Base-by-base conservation (phyloP, 2,329 filamentous ascomycete genomes). In the Escovopsis sp. region DNA sequence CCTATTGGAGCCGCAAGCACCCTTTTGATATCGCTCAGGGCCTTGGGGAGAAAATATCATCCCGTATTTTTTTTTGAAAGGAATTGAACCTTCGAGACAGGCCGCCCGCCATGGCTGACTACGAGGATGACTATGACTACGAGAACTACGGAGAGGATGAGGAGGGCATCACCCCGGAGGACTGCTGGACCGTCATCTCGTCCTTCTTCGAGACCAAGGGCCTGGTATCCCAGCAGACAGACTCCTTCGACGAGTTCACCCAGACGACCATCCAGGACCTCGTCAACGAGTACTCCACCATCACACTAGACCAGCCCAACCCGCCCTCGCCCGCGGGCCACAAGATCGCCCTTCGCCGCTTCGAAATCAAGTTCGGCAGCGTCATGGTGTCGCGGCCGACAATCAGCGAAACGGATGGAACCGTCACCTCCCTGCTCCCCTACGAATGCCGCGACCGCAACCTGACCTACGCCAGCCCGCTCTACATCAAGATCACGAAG, bases 231-330 rank as follows among this genome's bases (percentile, higher is more conserved):
- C 89, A 98, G 65, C 91, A 98, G 68, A 80, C 96, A 48, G 89
- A 96, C 61, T 98, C 93, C 0, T 98, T 94, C 65, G 87, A 98
- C 65, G 88, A 96, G 59, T 98, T 98, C 57, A 88, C 91, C 44
- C 80, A 82, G 46, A 87, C 85, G 19, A 95, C 88, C 0, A 89
- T 98, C 64, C 88, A 96, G 58, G 85, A 94, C 54, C 77, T 98
- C 46, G 83, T 98, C 46, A 81, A 87, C 55, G 91, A 96, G 62
- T 89, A 94, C 59, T 85, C 85, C 35, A 78, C 82, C 51, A 81
- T 96, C 47, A 87, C 85, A n/a, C 77, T 98, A 50, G 91, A 98
- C 58, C 86, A 95, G 61, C 89, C 87, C 47, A 82, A 88, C 48
- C 83, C 87, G 4, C 80, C 82, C 30, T 74, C 77, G 45, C 73